phyloP scores from a whole-genome alignment of 2,329 filamentous ascomycete genomes.

The Daldinia eschscholtzii region DNA sequence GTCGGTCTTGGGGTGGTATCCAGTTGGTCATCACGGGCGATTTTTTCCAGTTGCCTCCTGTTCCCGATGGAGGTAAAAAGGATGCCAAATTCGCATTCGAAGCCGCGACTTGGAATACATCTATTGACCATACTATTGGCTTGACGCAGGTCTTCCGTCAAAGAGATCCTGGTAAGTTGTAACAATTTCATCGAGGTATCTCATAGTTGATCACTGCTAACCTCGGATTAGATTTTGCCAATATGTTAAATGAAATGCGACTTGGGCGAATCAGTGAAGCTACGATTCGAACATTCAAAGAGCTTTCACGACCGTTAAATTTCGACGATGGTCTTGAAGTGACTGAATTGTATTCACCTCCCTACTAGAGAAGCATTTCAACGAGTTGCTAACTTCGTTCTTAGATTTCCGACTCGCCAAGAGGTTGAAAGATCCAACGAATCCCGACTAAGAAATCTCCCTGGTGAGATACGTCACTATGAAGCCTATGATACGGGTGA shows the following conservation, averaged over 20 bases:
- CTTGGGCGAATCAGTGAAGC: slow-evolving; percentile 82
- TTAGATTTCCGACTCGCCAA: slow-evolving; percentile 83
- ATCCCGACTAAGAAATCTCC: slow-evolving; percentile 76
- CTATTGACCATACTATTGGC: slow-evolving; percentile 94
- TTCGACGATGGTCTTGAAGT: slow-evolving; percentile 82
- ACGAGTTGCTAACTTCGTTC: slow-evolving; percentile 45
- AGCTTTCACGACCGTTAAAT: slow-evolving; percentile 76
- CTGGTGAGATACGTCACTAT: slow-evolving; percentile 76
- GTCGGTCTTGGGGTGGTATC: slow-evolving; percentile 93
- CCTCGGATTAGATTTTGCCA: slow-evolving; percentile 75
- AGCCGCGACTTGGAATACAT: slow-evolving; percentile 89
- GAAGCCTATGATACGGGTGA: slow-evolving; percentile 84
- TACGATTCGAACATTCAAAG: slow-evolving; percentile 82
- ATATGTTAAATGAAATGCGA: slow-evolving; percentile 98
- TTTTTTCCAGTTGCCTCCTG: slow-evolving; percentile 96
- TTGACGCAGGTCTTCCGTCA: slow-evolving; percentile 97
- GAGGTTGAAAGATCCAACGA: slow-evolving; percentile 92
- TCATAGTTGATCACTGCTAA: slow-evolving; percentile 40
- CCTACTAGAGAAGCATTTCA: slow-evolving; percentile 11
- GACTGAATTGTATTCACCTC: slow-evolving; percentile 78
- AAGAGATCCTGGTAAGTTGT: slow-evolving; percentile 75
- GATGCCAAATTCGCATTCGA: slow-evolving; percentile 93
- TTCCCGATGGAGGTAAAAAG: slow-evolving; percentile 77
- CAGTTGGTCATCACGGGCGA: slow-evolving; percentile 96
- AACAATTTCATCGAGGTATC: not conserved